These are phyloP conservation scores for Starmerella floricola DNA, from an alignment of 805 yeast species.

Conservation along the genomic window DNA sequence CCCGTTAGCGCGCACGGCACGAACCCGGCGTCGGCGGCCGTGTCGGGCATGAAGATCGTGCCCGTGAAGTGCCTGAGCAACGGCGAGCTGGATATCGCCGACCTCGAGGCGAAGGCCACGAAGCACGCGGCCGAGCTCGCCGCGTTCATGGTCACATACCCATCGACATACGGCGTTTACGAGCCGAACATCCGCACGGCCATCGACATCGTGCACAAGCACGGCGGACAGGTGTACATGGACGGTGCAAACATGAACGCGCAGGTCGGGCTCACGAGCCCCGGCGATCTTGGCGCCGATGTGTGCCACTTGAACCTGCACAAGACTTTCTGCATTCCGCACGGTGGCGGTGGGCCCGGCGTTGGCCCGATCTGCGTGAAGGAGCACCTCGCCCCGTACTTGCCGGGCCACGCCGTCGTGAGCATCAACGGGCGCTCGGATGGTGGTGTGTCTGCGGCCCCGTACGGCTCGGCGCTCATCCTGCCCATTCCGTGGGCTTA, in stretches of 20 bases:
- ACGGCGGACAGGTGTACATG: conserved; percentile 92
- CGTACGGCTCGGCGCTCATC: conserved; percentile 90
- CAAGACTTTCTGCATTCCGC: conserved; percentile 95
- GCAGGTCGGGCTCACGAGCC: conserved; percentile 92
- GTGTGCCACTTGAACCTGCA: conserved; percentile 95
- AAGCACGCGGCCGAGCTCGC: conserved; percentile 63
- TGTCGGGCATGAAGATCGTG: conserved; percentile 90
- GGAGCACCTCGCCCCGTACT: conserved; percentile 60
- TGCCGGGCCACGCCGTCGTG: conserved; percentile 66
- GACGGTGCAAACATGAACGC: conserved; percentile 99
- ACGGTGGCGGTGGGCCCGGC: conserved; percentile 99
- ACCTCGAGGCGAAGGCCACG: conserved; percentile 58
- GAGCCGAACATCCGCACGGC: conserved; percentile 85
- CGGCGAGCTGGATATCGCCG: conserved; percentile 77
- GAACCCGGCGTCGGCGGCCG: conserved; percentile 96
- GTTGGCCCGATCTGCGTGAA: conserved; percentile 96
- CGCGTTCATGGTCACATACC: conserved; percentile 92
- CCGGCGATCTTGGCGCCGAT: conserved; percentile 96
- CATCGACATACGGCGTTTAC: conserved; percentile 91
- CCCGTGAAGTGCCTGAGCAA: conserved; percentile 75
- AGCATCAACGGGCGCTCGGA: conserved; percentile 32
- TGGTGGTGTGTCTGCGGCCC: conserved; percentile 75
- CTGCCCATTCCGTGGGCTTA: conserved; percentile 90
- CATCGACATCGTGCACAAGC: conserved; percentile 65
- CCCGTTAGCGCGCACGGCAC: conserved; percentile 98